These are phyloP conservation scores for Eimeria falciformis DNA, from an alignment of 169 alveolate species.

Conservation along the genomic window DNA sequence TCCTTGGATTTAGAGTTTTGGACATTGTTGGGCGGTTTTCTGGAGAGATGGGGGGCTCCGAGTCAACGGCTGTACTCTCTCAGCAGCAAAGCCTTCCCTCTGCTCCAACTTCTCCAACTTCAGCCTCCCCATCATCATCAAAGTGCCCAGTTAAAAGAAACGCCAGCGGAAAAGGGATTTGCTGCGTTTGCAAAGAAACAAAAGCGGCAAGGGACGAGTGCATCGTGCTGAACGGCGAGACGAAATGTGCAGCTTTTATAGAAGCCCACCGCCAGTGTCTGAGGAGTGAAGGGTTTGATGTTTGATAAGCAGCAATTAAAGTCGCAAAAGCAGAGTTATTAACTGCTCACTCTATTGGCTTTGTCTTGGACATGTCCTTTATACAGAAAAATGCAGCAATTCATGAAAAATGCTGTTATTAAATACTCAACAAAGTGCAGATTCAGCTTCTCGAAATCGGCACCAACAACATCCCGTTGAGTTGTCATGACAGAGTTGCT, in stretches of 20 bases:
- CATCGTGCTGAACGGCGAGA: constrained; percentile 81
- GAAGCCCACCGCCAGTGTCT: constrained; percentile 83
- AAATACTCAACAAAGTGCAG: neutral
- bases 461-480: neutral
- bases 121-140: neutral
- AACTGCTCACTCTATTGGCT: neutral
- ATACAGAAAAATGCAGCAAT: neutral
- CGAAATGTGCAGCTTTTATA: constrained; percentile 79
- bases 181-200: constrained; percentile 79
- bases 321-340: neutral
- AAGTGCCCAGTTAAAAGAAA: neutral
- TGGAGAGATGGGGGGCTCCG: too few species aligned
- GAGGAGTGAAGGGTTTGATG: constrained; percentile 79
- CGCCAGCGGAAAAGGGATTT: constrained; percentile 75
- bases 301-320: neutral
- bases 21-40: too few species aligned
- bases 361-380: neutral
- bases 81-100: too few species aligned
- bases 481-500: neutral
- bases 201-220: constrained; percentile 83
- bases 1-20: too few species aligned
- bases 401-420: neutral
- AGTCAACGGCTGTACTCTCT: too few species aligned
- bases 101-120: neutral
- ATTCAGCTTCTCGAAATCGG: neutral